A percentile compares a stretch with the other conserved stretches of the same genome.
phyloP scores from a whole-genome alignment of 1,139 yeast species.

The Geotrichum bryndzae region DNA sequence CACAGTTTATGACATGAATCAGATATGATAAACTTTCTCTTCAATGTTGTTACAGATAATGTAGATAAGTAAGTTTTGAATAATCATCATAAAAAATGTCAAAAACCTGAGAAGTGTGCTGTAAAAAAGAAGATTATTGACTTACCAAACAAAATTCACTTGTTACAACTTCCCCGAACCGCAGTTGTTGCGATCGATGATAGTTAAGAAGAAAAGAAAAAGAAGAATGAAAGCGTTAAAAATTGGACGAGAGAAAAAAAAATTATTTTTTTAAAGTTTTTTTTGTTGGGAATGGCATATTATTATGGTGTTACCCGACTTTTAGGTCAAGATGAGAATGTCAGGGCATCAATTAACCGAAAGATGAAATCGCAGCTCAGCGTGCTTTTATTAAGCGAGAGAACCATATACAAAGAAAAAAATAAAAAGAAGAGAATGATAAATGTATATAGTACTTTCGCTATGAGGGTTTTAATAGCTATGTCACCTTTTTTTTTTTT shows the following conservation, averaged over 20 bases:
- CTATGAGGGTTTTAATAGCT: too few relatives aligned
- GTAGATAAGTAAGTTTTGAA: conserved; percentile 7
- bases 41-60: conserved; percentile 15
- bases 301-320: background rate
- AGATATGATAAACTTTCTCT: background rate
- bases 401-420: too few relatives aligned
- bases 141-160: background rate
- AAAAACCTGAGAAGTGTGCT: background rate
- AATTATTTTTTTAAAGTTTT: background rate
- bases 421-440: too few relatives aligned
- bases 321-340: background rate
- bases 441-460: too few relatives aligned
- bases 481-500: too few relatives aligned
- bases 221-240: background rate
- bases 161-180: too few relatives aligned
- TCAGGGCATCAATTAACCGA: too few relatives aligned
- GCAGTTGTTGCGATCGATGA: background rate
- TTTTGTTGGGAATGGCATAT: background rate
- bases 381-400: too few relatives aligned
- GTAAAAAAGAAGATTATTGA: background rate
- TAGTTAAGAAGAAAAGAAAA: background rate
- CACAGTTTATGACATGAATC: background rate
- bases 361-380: too few relatives aligned
- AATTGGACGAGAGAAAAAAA: background rate
- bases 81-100: conserved; percentile 5